Percentiles rank a stretch among this genome's conserved stretches.
phyloP scores from a whole-genome alignment of 2,329 filamentous ascomycete genomes.

The Cyphellophora attinorum region DNA sequence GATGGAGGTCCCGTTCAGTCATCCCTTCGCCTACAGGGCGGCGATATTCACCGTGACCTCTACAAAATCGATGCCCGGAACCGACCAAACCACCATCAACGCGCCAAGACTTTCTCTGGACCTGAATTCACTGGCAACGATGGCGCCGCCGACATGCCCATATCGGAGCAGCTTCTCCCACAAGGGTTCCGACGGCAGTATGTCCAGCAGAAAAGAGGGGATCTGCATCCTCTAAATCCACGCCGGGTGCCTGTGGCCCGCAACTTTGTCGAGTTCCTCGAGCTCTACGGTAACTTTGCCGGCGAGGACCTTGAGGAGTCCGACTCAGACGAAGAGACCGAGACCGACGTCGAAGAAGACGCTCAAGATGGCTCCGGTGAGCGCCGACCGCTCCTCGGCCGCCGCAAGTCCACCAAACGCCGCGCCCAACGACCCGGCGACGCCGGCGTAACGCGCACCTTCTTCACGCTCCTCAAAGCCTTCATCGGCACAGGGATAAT shows the following conservation, averaged over 20 bases:
- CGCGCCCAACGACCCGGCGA: constrained; percentile 42
- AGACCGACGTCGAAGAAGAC: constrained; percentile 38
- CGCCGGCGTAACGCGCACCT: constrained; percentile 60
- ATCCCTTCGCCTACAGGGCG: constrained; percentile 62
- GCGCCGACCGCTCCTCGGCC: constrained; percentile 50
- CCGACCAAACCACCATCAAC: constrained; percentile 37
- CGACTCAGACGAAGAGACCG: constrained; percentile 45
- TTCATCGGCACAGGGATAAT: constrained; percentile 75
- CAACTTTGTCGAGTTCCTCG: constrained; percentile 67
- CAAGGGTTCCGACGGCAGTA: constrained; percentile 48
- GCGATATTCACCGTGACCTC: constrained; percentile 69
- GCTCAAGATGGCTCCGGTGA: constrained; percentile 43
- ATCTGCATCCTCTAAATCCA: constrained; percentile 10
- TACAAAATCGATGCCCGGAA: constrained; percentile 59
- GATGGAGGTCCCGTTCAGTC: constrained; percentile 37
- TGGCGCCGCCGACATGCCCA: constrained; percentile 28
- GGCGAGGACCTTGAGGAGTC: constrained; percentile 57
- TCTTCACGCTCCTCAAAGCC: constrained; percentile 69
- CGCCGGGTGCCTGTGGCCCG: constrained; percentile 44
- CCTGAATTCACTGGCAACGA: constrained; percentile 21
- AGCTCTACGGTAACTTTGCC: constrained; percentile 67
- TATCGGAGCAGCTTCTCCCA: constrained; percentile 37
- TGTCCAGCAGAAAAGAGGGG: constrained; percentile 24
- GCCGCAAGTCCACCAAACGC: constrained; percentile 34
- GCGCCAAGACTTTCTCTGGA: constrained; percentile 60